Evolutionary conservation across 2,329 filamentous ascomycete genomes (phyloP), one percentile per base, ranked within the genome.

Genomic region (Nemania sp.): DNA sequence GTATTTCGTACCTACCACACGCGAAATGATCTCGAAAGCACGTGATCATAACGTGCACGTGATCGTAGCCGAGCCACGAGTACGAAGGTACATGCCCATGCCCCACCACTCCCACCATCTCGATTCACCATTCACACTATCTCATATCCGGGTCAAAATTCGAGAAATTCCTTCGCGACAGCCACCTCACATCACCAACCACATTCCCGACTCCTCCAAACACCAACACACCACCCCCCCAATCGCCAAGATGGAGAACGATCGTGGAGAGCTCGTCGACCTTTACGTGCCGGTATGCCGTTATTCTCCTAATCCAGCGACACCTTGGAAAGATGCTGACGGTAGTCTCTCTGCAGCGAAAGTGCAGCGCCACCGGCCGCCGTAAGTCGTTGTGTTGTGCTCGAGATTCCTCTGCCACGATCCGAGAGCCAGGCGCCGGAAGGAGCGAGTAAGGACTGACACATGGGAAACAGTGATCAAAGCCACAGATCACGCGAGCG

Each of bases 401-500:
- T 21, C 20, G 25, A n/a, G 29, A 29, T 29, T 29, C 25, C 42
- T 18, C 20, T 20, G n/a, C 34, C 12, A n/a, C 18, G 9, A n/a
- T 10, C 6, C 21, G 5, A 12, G 11, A 20, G 6, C 20, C n/a
- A n/a, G n/a, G n/a, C n/a, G n/a, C n/a, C 15, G n/a, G 5, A 18
- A 5, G 7, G 46, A 15, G 15, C 2, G 50, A 37, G 4, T 15
- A 25, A 43, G 35, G 52, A 54, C 62, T 56, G n/a, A 62, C 42
- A 3, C 17, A 17, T 21, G 32, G 21, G 25, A 21, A 54, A 62
- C 35, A 64, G 62, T 98, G 87, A 98, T 99, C 89, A 97, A 97
- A 87, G 92, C 95, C 86, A 97, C 98, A 86, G 95, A 99, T 84
- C 95, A 99, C 87, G 94, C 92, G 75, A 96, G 91, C 67, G 95